Base-by-base conservation (phyloP, 208 protist species). In the Angomonas desouzai region DNA sequence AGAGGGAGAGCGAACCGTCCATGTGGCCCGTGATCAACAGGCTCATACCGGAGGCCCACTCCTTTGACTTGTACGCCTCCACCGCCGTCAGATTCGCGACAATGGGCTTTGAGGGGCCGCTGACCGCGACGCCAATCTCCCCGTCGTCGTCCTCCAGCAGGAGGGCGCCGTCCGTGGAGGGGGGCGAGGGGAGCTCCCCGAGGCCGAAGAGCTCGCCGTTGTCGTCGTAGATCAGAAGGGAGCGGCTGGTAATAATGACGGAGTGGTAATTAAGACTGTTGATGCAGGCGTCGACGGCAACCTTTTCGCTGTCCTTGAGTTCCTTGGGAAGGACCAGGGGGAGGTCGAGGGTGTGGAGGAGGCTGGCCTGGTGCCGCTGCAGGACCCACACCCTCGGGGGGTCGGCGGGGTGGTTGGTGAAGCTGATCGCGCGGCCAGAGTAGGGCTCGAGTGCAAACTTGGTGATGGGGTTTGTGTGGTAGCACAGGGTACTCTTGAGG, bases 1-100 rank as follows among this genome's bases (percentile, higher is more conserved):
- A 96, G 27, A 92, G 71, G 2, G 72, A 72, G 20, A 96, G 33
- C 55, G 77, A 89, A 51, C 89, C 86, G 45, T 96, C 89, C 56
- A 70, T 36, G 69, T 96, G 89, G 1, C 89, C 89, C 0, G 84
- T 87, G 29, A 95, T 25, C 29, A 83, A 75, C 1, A 95, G 55
- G 36, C 76, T 75, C 63, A 85, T 87, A 29, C 89, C 89, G 1
- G 71, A 33, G 0, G 84, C 81, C 89, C 89, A 95, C 80, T 95
- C 89, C 4, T 60, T 49, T 22, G 84, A 87, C 20, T 91, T 53
- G 66, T 89, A 92, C 56, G 76, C 77, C 48, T 58, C 32, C 13
- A 95, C 77, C 22, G 58, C 27, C 1, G 72, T 85, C 70, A 92
- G 85, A 55, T 81, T 61, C 1, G 76, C 70, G 56, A 79, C 59